Base-by-base conservation (phyloP, 2,329 filamentous ascomycete genomes). In the Leptographium flavum region DNA sequence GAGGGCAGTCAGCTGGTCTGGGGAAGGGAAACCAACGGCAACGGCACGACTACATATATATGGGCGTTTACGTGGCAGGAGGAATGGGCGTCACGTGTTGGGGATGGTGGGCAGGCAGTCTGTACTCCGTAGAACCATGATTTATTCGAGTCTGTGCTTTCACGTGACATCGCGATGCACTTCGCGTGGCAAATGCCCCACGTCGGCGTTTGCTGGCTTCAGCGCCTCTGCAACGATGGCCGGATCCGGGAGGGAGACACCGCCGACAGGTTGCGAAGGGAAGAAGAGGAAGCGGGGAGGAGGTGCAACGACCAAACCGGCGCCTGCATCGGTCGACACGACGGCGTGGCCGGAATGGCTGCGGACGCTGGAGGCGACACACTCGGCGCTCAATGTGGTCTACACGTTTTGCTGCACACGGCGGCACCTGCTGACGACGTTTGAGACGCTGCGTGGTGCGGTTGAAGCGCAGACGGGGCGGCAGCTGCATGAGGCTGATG, bases 401-500 rank as follows among this genome's bases (percentile, higher is more conserved):
- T 94, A 87, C 55, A 96, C 92, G 0, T 96, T 98, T 58, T 94
- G 87, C 65, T 92, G 81, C 58, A 90, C 90, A 1, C 79, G 92
- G 39, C 95, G 94, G 58, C 85, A 96, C 55, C 72, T 96, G 25
- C 80, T 85, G 1, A 96, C 92, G 0, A 95, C 90, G 0, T 87
- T 95, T 53, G 83, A 92, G 15, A 94, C 83, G 6, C 83, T 98
- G 39, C 87, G 81, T 54, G 74, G 78, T 9, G 76, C 90, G 0
- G 90, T 96, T 1, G 87, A 95, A 60, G 76, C 75, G 0, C 87
- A 95, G 57, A 87, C 79, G 49, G 81, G 83, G 54, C 73, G 76
- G 22, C 67, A 78, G 17, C 63, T 98, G 36, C 68, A 69, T 0
- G 64, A 92, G 19, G 79, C 83, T 49, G 87, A 96, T 63, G 78